A percentile compares a stretch with the other conserved stretches of the same genome.
Conservation (phyloP, 768 basidiomycete genomes). For the Auriculariales sp. region DNA sequence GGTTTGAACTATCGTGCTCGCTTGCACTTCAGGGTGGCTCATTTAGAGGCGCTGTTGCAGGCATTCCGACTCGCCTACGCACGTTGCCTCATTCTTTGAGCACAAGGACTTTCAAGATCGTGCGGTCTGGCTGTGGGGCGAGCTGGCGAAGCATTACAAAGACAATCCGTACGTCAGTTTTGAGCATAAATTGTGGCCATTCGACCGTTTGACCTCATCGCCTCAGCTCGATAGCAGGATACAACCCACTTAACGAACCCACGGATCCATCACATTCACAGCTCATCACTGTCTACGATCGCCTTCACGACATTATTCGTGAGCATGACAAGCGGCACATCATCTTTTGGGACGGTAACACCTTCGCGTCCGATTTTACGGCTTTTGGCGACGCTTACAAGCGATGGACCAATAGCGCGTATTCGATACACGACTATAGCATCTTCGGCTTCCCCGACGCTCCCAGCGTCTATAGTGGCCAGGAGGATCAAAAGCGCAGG, state of each 20-base stretch:
- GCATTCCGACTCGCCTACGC: constrained; percentile 62
- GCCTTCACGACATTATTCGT: constrained; percentile 56
- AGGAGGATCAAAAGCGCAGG: constrained; percentile 34
- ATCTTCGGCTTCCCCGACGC: constrained; percentile 56
- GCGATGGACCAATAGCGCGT: constrained; percentile 57
- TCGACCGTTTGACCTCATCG: background rate
- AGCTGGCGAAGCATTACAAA: constrained; percentile 63
- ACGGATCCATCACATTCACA: constrained; percentile 55
- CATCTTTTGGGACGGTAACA: constrained; percentile 76
- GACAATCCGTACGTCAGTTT: constrained; percentile 31
- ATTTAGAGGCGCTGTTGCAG: constrained; percentile 25
- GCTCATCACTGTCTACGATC: constrained; percentile 52
- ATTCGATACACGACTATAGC: constrained; percentile 69
- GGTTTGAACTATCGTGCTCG: background rate
- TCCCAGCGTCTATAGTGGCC: constrained; percentile 38
- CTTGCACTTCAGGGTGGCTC: constrained; percentile 49
- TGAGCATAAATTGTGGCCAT: background rate
- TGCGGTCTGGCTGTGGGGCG: constrained; percentile 58
- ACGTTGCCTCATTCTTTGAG: constrained; percentile 59
- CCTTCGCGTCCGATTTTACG: constrained; percentile 67
- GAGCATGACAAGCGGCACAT: constrained; percentile 52
- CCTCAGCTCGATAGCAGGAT: constrained; percentile 59
- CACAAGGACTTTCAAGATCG: constrained; percentile 82
- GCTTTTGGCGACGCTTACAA: constrained; percentile 49
- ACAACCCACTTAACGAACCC: constrained; percentile 78